Conservation (phyloP, 176 grass and related monocot species). For the Aegilops umbellulata region DNA sequence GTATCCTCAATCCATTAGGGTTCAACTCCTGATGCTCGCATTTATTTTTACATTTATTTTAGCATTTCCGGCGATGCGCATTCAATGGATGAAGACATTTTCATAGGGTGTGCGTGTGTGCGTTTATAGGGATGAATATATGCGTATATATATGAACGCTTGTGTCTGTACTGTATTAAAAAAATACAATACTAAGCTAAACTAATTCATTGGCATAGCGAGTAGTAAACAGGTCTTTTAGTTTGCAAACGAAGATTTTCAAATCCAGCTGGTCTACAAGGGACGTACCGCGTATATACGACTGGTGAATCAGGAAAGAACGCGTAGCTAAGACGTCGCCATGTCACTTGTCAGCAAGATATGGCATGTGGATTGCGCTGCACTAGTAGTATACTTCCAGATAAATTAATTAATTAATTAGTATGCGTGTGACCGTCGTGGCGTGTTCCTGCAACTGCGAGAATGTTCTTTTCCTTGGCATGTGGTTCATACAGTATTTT, state of each 20-base stretch:
- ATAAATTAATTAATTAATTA: neutral
- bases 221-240: neutral
- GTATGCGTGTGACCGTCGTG: neutral
- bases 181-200: too few species aligned
- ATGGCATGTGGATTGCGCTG: neutral
- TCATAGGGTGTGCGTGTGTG: too few species aligned
- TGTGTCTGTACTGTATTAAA: too few species aligned
- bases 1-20: too few species aligned
- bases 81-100: too few species aligned
- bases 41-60: too few species aligned
- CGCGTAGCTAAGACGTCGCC: neutral
- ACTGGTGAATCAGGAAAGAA: neutral
- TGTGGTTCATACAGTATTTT: slow-evolving; percentile 5
- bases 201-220: too few species aligned
- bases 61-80: too few species aligned
- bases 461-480: neutral
- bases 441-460: neutral
- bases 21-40: too few species aligned
- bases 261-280: neutral
- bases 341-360: neutral
- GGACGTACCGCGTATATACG: neutral
- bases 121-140: too few species aligned
- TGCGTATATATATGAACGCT: too few species aligned
- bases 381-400: neutral
- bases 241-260: neutral